Percentiles rank a stretch among this genome's conserved stretches.
Conservation (phyloP, 257 asterid species). For the Striga asiatica region DNA sequence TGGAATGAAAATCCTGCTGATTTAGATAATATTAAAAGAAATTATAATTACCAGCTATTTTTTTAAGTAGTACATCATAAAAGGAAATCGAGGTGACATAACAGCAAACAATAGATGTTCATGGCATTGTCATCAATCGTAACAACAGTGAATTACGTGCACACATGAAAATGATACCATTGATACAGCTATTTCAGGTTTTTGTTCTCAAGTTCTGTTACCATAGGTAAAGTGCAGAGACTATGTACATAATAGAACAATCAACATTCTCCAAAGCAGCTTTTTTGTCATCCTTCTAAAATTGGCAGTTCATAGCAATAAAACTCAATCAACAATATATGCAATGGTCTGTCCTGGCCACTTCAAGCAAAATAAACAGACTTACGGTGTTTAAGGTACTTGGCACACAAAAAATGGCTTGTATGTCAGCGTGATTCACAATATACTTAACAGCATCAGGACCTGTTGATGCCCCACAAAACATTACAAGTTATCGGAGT, state of each 20-base stretch:
- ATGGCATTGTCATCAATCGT: neutral
- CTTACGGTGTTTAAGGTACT: conserved; percentile 73
- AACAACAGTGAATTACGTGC: neutral
- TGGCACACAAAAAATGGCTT: conserved; percentile 84
- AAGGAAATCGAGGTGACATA: neutral
- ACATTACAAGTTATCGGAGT: conserved; percentile 14
- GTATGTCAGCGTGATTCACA: conserved; percentile 65
- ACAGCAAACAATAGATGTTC: neutral
- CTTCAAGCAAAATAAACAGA: conserved; percentile 7
- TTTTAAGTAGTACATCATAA: neutral
- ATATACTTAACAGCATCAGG: conserved; percentile 96
- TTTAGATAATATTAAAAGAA: neutral
- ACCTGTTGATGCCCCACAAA: conserved; percentile 39
- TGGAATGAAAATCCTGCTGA: neutral
- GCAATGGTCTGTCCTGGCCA: neutral
- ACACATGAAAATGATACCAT: neutral
- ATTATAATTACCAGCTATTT: neutral
- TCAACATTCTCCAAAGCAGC: neutral
- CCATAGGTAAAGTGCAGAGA: neutral
- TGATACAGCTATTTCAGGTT: neutral
- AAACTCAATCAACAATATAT: neutral
- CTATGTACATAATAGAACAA: neutral
- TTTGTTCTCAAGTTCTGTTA: neutral
- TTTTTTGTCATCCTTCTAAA: neutral
- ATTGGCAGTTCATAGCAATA: neutral